A percentile compares a stretch with the other conserved stretches of the same genome.
These are phyloP conservation scores for Cercophora newfieldiana DNA, from an alignment of 495 filamentous ascomycete genomes.

Conservation along the genomic window DNA sequence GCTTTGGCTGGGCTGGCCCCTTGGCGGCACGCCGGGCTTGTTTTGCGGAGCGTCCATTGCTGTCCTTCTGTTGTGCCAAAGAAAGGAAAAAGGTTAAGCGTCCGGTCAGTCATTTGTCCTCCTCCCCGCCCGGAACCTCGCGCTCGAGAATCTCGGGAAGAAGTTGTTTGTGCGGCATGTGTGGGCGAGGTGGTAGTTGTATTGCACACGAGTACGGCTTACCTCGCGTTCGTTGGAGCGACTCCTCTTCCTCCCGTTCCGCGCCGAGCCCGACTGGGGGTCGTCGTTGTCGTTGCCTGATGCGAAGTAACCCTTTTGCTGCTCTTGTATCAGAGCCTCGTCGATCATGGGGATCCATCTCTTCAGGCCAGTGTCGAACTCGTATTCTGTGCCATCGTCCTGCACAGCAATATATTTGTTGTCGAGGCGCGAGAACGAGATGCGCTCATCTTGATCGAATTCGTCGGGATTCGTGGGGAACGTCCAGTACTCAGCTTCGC, in stretches of 20 bases:
- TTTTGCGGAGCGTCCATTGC: conserved; percentile 24
- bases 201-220: conserved; percentile 38
- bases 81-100: conserved; percentile 26
- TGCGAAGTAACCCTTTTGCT: conserved; percentile 66
- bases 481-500: conserved; percentile 35
- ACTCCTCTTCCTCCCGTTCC: conserved; percentile 74
- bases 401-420: conserved; percentile 81
- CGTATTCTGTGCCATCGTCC: conserved; percentile 81
- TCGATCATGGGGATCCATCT: conserved; percentile 83
- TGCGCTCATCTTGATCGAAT: conserved; percentile 79
- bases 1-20: conserved; percentile 46
- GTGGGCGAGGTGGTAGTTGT: conserved; percentile 20
- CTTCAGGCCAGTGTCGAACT: conserved; percentile 69
- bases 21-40: conserved; percentile 26
- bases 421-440: conserved; percentile 80
- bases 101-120: conserved; percentile 30
- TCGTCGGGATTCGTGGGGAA: conserved; percentile 73
- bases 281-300: conserved; percentile 61
- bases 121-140: conserved; percentile 14
- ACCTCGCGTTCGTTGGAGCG: conserved; percentile 61
- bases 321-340: conserved; percentile 74
- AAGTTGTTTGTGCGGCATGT: background rate
- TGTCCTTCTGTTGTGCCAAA: conserved; percentile 23
- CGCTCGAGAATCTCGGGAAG: conserved; percentile 1
- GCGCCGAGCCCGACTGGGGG: conserved; percentile 42